phyloP scores from a whole-genome alignment of 495 filamentous ascomycete genomes.

The Cercophora samala region DNA sequence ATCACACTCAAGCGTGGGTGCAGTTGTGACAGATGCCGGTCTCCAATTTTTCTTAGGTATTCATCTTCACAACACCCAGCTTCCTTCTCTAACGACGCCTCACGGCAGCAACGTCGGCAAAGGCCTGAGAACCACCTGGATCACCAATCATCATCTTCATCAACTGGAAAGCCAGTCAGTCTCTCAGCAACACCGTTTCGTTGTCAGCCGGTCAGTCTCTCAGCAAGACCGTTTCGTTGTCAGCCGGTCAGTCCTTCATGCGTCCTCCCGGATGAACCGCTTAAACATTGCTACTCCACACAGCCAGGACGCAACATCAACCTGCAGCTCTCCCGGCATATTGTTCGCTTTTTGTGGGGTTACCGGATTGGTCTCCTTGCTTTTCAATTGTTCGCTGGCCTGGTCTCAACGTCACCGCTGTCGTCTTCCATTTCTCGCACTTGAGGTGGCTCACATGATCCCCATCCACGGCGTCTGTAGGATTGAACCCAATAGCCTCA shows the following conservation, averaged over 20 bases:
- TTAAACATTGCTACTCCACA: not conserved
- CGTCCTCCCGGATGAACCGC: not conserved
- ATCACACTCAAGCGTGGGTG: not conserved
- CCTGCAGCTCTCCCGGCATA: constrained; percentile 3
- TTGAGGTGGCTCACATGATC: not conserved
- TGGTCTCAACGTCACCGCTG: not conserved
- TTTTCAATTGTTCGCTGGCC: not conserved
- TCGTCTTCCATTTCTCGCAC: not conserved
- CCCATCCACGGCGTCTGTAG: not conserved
- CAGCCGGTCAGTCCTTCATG: not conserved
- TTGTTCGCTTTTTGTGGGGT: constrained; percentile 2
- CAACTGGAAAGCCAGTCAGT: not conserved
- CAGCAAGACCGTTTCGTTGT: not conserved
- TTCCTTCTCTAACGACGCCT: not conserved
- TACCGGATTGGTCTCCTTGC: not conserved
- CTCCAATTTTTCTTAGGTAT: constrained; percentile 10
- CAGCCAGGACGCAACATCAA: not conserved
- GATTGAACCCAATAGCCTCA: not conserved
- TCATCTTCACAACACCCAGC: not conserved
- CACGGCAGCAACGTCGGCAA: not conserved
- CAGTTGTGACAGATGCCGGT: not conserved
- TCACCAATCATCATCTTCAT: not conserved
- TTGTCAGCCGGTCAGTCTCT: not conserved
- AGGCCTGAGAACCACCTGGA: not conserved
- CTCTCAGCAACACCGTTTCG: not conserved